Evolutionary conservation across 2,329 filamentous ascomycete species (phyloP), one percentile per base, ranked within the genome.

Genomic region (Alternaria tenuissima): DNA sequence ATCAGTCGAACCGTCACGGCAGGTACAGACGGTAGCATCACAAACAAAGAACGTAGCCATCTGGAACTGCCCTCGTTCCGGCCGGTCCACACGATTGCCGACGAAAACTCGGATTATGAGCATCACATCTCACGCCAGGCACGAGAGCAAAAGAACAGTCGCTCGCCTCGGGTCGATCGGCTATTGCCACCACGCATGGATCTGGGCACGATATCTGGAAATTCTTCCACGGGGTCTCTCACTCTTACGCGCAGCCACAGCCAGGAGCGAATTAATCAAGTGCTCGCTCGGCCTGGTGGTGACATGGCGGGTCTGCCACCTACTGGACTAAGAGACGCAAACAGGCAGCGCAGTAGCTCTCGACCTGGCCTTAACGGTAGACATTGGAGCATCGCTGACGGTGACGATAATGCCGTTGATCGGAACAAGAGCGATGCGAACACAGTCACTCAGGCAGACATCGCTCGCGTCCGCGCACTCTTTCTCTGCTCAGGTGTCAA

Each of bases 401-500:
- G 70, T 11, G 63, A 69, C 12, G 63, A 68, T 22, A 73, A 81
- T 70, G 6, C 71, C 75, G 6, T 71, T 41, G 57, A 72, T 16
- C 77, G 76, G 49, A 77, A 71, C 24, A 58, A 59, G 8, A 59
- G 54, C 20, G 20, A 42, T 42, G 47, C 63, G 4, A 68, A 68
- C 8, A 59, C 64, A n/a, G 65, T 75, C 20, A 74, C 73, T 85
- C 9, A 88, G 86, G 68, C 87, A n/a, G 94, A 97, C 68, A 86
- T 96, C 54, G 91, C 91, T 16, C 89, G 93, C n/a, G 85, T 94
- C 3, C 86, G 88, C 58, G 87, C 92, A 0, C 83, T 96, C 8
- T 86, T 97, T 41, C 83, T 96, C 22, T 91, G 89, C 64, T 92
- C 93, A 0, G 94, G 93, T n/a, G 89, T 97, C 72, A 96, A 96